Evolutionary conservation across 2,329 filamentous ascomycete genomes (phyloP), one percentile per base, ranked within the genome.

Genomic region (Plectosphaerella sp.): DNA sequence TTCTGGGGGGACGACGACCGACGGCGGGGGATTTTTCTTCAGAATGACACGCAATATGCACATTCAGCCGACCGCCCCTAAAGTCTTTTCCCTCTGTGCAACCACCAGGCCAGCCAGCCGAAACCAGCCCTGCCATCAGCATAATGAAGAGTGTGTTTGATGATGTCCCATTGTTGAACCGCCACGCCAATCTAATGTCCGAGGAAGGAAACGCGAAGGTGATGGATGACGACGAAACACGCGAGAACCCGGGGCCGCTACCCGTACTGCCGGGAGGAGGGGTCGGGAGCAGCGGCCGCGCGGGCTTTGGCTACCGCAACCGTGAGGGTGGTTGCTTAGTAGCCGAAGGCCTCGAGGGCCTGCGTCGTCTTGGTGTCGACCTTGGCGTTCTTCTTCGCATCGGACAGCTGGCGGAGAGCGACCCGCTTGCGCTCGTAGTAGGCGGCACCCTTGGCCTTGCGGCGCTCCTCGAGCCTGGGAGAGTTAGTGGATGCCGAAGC

Each of bases 381-480:
- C 73, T 84, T 86, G 65, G 91, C 90, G 75, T 81, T 89, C 88
- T 93, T 93, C 87, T 96, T 88, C 67, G 93, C 92, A 73, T 96
- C 89, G 66, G 86, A 82, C 67, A 97, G 80, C 82, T 95, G 90
- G 84, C 88, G 89, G 74, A 88, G 84, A 67, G 89, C 89, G 65
- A 91, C 85, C 91, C 95, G 96, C 94, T 97, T 99, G 86, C 92
- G 91, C 85, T 96, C 92, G 86, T 97, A 97, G 89, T 97, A 99
- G 75, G 94, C 94, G 67, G 89, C 86, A 72, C 91, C 88, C 91
- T 97, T 99, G 77, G 95, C 93, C 86, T 99, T 99, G 84, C 94
- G 90, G 79, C 93, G 87, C 86, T 99, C 94, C 86, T 99, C 94
- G 72, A 99, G 86, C 79, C 94, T 97, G 69, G 65, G 55, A 49